Percentiles rank a stretch among this genome's conserved stretches.
Evolutionary conservation across 2,329 filamentous ascomycete genomes (phyloP).

Genomic region (Xylaria sp.): DNA sequence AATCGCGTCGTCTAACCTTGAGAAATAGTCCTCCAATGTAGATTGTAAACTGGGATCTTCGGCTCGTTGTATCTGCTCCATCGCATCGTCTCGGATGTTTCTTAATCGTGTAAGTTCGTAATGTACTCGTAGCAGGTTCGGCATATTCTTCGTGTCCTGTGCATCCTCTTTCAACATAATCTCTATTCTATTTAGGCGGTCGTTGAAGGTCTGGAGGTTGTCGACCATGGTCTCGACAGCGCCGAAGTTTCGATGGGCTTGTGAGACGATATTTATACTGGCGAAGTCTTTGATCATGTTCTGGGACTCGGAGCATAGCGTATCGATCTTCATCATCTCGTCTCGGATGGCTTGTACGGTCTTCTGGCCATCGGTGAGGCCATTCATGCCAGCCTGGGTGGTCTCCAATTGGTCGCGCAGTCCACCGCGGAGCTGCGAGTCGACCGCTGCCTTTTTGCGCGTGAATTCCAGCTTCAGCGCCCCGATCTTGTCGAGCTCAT

Average conservation of each 20-base stretch:
- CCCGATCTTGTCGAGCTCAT: slow-evolving; percentile 96
- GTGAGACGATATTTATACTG: slow-evolving; percentile 89
- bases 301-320: slow-evolving; percentile 95
- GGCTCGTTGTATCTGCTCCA: slow-evolving; percentile 90
- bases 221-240: slow-evolving; percentile 93
- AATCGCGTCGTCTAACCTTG: slow-evolving; percentile 84
- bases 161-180: slow-evolving; percentile 85
- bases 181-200: slow-evolving; percentile 80
- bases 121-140: slow-evolving; percentile 88
- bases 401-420: slow-evolving; percentile 93
- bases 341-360: slow-evolving; percentile 94
- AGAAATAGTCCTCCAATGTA: slow-evolving; percentile 91
- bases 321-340: slow-evolving; percentile 98
- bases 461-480: slow-evolving; percentile 91
- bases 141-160: slow-evolving; percentile 86
- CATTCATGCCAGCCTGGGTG: slow-evolving; percentile 91
- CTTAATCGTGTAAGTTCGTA: slow-evolving; percentile 91
- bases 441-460: slow-evolving; percentile 92
- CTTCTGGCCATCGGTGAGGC: slow-evolving; percentile 89
- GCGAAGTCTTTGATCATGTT: slow-evolving; percentile 98
- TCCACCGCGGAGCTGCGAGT: slow-evolving; percentile 88
- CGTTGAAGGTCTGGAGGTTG: slow-evolving; percentile 88
- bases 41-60: slow-evolving; percentile 78
- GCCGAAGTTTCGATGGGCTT: slow-evolving; percentile 96
- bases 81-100: slow-evolving; percentile 94